Evolutionary conservation across 352 stramenopile species (phyloP), one percentile per base, ranked within the genome.

Genomic region (Achlya hypogyna): DNA sequence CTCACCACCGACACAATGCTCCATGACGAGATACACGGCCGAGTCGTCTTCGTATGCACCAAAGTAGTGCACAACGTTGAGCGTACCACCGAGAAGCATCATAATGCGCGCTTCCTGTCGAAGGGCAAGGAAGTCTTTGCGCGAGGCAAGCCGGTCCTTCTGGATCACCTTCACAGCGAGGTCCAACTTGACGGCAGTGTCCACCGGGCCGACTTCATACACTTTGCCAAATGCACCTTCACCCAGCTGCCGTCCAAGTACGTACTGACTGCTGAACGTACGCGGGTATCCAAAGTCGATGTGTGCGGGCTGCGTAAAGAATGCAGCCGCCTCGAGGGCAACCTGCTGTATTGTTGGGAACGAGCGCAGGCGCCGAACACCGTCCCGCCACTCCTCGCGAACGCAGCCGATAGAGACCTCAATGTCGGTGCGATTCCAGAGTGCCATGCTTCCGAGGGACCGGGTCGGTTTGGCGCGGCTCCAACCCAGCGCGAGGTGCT

Each of bases 11-110:
- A 88, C 73, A 65, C 83, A 92, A 38, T 86, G 78, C 62, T 92
- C 83, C 81, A 92, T 90, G 32, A 92, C 79, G 20, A 92, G 70
- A 38, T 86, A 92, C 16, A 92, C 83, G 72, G 67, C 81, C 23
- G 62, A 54, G 38, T 89, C 78, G 60, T 92, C 83, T 63, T 92
- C 83, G 56, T 89, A 92, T 5, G 79, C 81, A 35, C 83, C 83
- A 62, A 89, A 89, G 56, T 89, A 92, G 53, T 92, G 83, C 58
- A 92, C 83, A 20, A 89, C 83, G 53, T 92, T 89, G 28, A 92
- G 75, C 32, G 83, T 92, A 10, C 83, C 83, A 25, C 83, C 80
- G 8, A 92, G 72, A 35, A 92, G 58, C 54, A 81, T 72, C 83
- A 92, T 92, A 76, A 90, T 89, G 51, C 75, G 75, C 27, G 72